Evolutionary conservation across 148 eudicot species (phyloP).

Genomic region (Vaccinium vitisidaea): DNA sequence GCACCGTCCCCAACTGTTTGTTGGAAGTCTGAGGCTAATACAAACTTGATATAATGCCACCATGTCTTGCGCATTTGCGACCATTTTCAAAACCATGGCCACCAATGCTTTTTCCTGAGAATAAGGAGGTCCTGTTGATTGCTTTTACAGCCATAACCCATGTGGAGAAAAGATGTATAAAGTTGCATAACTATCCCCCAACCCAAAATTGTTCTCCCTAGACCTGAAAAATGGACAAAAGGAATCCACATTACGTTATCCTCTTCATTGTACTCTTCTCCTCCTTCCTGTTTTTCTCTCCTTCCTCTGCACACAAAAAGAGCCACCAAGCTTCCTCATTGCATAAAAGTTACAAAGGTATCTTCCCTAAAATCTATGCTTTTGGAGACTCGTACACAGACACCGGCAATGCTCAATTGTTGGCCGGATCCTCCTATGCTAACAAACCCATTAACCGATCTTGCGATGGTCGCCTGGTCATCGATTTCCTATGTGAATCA

Average conservation of each 20-base stretch:
- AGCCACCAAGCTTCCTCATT: not conserved
- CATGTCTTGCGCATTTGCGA: not conserved
- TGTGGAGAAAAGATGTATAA: not conserved
- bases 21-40: conserved; percentile 12
- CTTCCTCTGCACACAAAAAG: conserved; percentile 14
- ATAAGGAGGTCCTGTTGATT: conserved; percentile 10
- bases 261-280: conserved; percentile 10
- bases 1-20: not conserved
- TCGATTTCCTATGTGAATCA: conserved; percentile 30
- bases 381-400: conserved; percentile 32
- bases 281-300: conserved; percentile 15
- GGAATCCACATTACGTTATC: not conserved
- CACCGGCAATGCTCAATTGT: conserved; percentile 20
- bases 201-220: not conserved
- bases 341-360: conserved; percentile 9
- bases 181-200: not conserved
- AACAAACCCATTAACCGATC: not conserved
- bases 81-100: not conserved
- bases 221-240: not conserved
- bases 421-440: not conserved
- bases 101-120: conserved; percentile 10
- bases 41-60: not conserved
- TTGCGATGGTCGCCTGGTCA: conserved; percentile 16
- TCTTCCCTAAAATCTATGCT: conserved; percentile 28
- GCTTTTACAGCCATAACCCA: not conserved